Base-by-base conservation (phyloP, 2,329 filamentous ascomycete genomes). In the Hypoxylon sp. region DNA sequence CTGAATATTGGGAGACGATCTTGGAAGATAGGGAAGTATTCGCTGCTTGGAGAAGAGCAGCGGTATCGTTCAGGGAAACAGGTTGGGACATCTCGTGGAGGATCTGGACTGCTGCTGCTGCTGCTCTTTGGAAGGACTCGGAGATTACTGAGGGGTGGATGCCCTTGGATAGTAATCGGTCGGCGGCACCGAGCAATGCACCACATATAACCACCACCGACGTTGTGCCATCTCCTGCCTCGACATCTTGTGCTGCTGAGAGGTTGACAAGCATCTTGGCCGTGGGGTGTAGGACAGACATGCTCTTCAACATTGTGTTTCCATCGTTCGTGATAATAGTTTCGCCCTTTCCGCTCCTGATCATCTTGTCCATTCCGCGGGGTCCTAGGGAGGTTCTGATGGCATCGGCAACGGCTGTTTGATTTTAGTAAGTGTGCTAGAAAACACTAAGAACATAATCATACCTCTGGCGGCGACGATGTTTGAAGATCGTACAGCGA, bases 301-400 rank as follows among this genome's bases (percentile, higher is more conserved):
- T 97, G 79, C 93, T 93, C 78, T 90, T 96, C 69, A 99, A 78
- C 93, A 99, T 99, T 50, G 94, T 99, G 78, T 95, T 96, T 73
- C 94, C 94, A 76, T 99, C 94, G 80, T 99, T 99, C 69, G 94
- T 99, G 77, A 99, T 99, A 73, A 97, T 94, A 51, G 92, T 97
- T 75, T 96, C 90, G 76, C 93, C 94, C 78, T 91, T 96, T 71
- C 91, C 90, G 54, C 89, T 95, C 80, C 95, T 89, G 67, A 99
- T 97, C 92, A 97, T 97, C 81, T 97, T 97, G 79, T 97, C 92
- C 92, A 97, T 97, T 70, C 94, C 94, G 74, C 94, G 87, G 62
- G 94, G 94, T 60, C 94, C 94, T 63, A 99, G 82, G 57, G 94
- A 97, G 19, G 93, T 97, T 80, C 94, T 84, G 72, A 99, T 95